Base-by-base conservation (phyloP, 306 rosid genomes). In the Acmispon strigosus region DNA sequence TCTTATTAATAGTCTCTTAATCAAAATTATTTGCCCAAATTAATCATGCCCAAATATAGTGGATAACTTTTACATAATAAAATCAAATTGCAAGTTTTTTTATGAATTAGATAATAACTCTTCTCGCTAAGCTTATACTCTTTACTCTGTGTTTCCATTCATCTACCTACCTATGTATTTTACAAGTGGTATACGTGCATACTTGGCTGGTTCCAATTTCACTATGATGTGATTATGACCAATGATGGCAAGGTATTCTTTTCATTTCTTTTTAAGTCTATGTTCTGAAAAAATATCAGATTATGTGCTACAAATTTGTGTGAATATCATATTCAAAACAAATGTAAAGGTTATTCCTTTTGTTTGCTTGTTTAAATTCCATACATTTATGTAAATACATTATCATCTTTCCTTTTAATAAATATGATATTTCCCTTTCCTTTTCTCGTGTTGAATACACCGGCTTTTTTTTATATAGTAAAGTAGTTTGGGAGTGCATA, bases 161-260 rank as follows among this genome's bases (percentile, higher is more conserved):
- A 65, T 47, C 19, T 54, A 36, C 17, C 12, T 19, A 17, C 34
- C 12, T 47, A 17, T 37, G 15, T 49, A 45, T 79, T 64, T 66
- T 80, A 70, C 72, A 92, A 96, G 92, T 49, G 78, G 80, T 58
- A 84, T 80, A 75, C 74, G 80, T 72, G 88, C 95, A 22, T 90
- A 79, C 76, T 82, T 88, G 0, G 86, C 86, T 52, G 96, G 96
- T 76, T 87, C 98, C 14, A 90, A 88, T 81, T 89, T 92, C 76
- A 86, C 94, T 14, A 87, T 92, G 45, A 92, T 51, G 72, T 92
- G 64, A 82, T 92, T 48, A 85, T 86, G 8, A 96, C 90, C 64
- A 88, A 92, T 79, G 84, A 86, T 27, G 98, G 98, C 52, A 96
- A 92, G 98, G 98, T 92, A 88, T 80, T 78, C 18, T 53, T 42